These are phyloP conservation scores for Entomortierella beljakovae DNA, from an alignment of 192 early-diverging fungal species.

Conservation along the genomic window DNA sequence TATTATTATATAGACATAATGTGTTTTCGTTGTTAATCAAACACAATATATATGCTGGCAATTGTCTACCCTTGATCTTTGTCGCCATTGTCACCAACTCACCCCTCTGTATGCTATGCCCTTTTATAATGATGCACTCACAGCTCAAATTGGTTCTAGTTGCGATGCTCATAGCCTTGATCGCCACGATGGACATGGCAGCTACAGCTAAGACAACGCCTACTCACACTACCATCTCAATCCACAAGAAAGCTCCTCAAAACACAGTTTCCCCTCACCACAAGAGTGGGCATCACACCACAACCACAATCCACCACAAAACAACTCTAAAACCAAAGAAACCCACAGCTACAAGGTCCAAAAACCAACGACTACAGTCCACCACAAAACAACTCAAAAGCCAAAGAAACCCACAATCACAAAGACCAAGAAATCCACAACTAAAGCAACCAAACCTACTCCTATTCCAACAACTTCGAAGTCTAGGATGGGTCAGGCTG, in stretches of 20 bases:
- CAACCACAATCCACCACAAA: background rate
- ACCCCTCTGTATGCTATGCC: no score
- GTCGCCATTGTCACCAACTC: no score
- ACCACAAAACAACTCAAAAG: background rate
- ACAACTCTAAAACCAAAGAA: background rate
- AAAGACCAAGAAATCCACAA: slow-evolving; percentile 9
- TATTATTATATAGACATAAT: no score
- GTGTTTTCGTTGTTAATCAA: no score
- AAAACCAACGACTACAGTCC: no score
- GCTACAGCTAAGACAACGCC: background rate
- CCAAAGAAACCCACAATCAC: background rate
- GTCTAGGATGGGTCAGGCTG: slow-evolving; percentile 20
- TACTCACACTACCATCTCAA: background rate
- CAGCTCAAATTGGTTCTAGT: slow-evolving; percentile 26
- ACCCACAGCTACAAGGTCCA: slow-evolving; percentile 4
- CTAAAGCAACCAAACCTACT: background rate
- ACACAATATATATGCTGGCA: no score
- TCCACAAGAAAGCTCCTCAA: background rate
- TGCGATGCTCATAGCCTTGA: slow-evolving; percentile 30
- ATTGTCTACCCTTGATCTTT: no score
- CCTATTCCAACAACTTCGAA: slow-evolving; percentile 5
- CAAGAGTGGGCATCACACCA: background rate
- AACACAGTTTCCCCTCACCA: background rate
- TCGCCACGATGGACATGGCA: slow-evolving; percentile 30
- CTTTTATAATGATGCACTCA: slow-evolving; percentile 11